Evolutionary conservation across 768 basidiomycete genomes (phyloP).

Genomic region (Trametes cubensis): DNA sequence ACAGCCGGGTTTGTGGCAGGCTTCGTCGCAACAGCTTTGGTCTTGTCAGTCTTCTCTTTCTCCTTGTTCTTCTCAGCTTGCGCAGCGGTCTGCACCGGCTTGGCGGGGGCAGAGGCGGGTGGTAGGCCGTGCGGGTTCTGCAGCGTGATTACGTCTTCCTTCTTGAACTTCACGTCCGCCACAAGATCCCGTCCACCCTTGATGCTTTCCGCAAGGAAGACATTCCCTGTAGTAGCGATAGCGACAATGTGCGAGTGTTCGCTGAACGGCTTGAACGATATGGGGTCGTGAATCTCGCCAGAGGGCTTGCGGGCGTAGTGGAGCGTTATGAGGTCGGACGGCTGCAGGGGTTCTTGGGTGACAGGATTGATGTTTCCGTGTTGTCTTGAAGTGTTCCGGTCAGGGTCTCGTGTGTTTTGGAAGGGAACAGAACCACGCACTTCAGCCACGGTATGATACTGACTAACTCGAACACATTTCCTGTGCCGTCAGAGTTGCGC

Average conservation of each 20-base stretch:
- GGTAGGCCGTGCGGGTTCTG: slow-evolving; percentile 87
- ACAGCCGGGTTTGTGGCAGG: slow-evolving; percentile 37
- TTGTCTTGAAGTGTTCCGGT: slow-evolving; percentile 51
- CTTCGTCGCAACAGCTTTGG: slow-evolving; percentile 39
- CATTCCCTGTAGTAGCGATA: slow-evolving; percentile 88
- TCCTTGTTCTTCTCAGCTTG: slow-evolving; percentile 33
- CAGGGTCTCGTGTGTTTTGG: not conserved
- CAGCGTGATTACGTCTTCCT: slow-evolving; percentile 88
- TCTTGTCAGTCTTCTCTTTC: slow-evolving; percentile 25
- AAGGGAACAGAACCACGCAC: slow-evolving; percentile 44
- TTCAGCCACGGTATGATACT: slow-evolving; percentile 96
- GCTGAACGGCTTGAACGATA: slow-evolving; percentile 96
- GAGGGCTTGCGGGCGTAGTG: slow-evolving; percentile 84
- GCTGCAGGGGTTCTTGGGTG: slow-evolving; percentile 70
- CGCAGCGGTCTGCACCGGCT: slow-evolving; percentile 27
- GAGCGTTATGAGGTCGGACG: slow-evolving; percentile 76
- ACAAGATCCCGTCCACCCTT: slow-evolving; percentile 87
- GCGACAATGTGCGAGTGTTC: slow-evolving; percentile 96
- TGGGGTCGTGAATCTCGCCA: slow-evolving; percentile 91
- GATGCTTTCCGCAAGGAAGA: slow-evolving; percentile 89
- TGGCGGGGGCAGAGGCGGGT: slow-evolving; percentile 49
- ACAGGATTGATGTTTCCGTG: slow-evolving; percentile 81
- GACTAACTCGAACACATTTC: slow-evolving; percentile 83
- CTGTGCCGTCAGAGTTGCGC: slow-evolving; percentile 78
- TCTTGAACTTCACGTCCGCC: slow-evolving; percentile 81